Evolutionary conservation across 768 basidiomycete species (phyloP), one percentile per base, ranked within the genome.

Genomic region (Boletus huronensis): DNA sequence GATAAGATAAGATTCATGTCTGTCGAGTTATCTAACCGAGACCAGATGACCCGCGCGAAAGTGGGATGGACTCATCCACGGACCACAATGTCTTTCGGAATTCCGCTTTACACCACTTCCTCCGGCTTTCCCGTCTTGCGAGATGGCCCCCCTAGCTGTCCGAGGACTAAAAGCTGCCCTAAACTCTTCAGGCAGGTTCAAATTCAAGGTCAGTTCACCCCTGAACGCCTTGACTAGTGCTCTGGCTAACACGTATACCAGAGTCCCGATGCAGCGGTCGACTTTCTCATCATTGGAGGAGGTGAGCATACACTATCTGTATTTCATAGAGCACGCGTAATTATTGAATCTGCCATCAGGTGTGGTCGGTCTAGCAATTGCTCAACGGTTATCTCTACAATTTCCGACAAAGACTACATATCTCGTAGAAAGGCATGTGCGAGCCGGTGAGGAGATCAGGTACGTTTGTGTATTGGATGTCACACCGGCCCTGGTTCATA

Each of bases 391-490:
- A 10, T 81, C 81, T 7, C 77, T 79, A 34, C 74, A 74, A 10
- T 87, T 87, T 62, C 84, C 83, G 2, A 67, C 74, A 9, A 85
- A 84, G 69, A 84, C 88, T 5, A 93, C 88, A 3, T 87, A 82
- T 64, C 76, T 98, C 2, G 78, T 97, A 3, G 96, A 98, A 67
- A 74, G 95, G 61, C 87, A 90, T 64, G 60, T 66, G 11, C 76
- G 75, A 46, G 83, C 83, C 3, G 95, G 95, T 1, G 87, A 94
- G 67, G 95, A 98, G 70, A 96, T 77, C 21, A 96, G 92, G 91
- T 85, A 62, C 41, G 63, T 32, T 21, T 3, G 10, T 50, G 13
- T 6, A 14, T 47, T 17, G 19, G 19, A 47, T 14, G 16, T 50
- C 23, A 13, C 14, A 14, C 13, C 6, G 0, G 13, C n/a, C 26